Percentiles rank a stretch among this genome's conserved stretches.
These are phyloP conservation scores for Hyphodiscus sp. DNA, from an alignment of 2,329 filamentous ascomycete genomes.

Conservation along the genomic window DNA sequence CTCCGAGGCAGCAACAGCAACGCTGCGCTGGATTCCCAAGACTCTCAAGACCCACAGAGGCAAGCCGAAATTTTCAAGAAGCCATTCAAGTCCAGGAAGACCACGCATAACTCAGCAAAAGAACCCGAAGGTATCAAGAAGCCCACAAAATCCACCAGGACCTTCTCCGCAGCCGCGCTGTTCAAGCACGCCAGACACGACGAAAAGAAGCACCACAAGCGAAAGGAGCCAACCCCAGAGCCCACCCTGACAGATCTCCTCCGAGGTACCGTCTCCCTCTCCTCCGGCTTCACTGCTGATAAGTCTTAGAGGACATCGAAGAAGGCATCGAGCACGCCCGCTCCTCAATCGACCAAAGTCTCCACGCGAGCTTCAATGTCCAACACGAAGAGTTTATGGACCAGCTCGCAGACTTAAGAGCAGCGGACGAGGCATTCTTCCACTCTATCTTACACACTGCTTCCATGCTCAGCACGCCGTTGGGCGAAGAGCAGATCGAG, in stretches of 20 bases:
- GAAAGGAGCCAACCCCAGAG: conserved; percentile 2
- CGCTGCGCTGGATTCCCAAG: no score
- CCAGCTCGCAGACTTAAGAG: conserved; percentile 2
- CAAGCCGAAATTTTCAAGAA: no score
- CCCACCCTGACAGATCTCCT: conserved; percentile 10
- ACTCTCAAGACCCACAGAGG: no score
- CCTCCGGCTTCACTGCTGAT: background rate
- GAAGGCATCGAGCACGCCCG: conserved; percentile 20
- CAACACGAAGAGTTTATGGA: conserved; percentile 10
- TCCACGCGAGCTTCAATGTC: conserved; percentile 13
- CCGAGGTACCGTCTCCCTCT: background rate
- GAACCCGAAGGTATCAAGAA: background rate
- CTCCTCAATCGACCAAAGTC: conserved; percentile 3
- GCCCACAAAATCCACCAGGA: background rate
- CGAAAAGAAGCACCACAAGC: conserved; percentile 10
- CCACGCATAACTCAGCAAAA: background rate
- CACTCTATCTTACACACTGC: conserved; percentile 1
- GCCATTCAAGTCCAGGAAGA: no score
- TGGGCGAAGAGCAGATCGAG: conserved; percentile 20
- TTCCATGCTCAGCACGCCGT: conserved; percentile 10
- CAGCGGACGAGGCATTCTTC: conserved; percentile 14
- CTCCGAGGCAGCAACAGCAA: background rate
- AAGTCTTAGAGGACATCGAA: conserved; percentile 1
- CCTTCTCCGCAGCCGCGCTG: conserved; percentile 16
- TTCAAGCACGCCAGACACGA: conserved; percentile 16